Evolutionary conservation across 2,329 filamentous ascomycete genomes (phyloP).

Genomic region (Phyllosticta paracitricarpa): DNA sequence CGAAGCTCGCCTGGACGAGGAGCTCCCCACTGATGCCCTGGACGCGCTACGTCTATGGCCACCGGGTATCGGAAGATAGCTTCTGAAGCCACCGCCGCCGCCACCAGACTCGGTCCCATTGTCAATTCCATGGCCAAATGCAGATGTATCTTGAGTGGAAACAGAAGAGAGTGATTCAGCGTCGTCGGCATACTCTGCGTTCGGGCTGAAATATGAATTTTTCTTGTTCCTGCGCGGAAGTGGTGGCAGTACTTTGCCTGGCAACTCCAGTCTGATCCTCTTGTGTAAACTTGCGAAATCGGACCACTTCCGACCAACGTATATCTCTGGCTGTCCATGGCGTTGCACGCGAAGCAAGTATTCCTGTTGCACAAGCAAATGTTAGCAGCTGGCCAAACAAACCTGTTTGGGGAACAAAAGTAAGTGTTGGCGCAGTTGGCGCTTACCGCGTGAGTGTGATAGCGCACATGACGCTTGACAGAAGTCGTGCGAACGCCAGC

Average conservation of each 20-base stretch:
- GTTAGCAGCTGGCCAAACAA: neutral
- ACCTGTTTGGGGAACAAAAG: constrained; percentile 12
- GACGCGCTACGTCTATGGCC: constrained; percentile 34
- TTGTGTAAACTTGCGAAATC: constrained; percentile 78
- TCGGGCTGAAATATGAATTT: constrained; percentile 50
- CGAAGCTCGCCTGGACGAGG: constrained; percentile 13
- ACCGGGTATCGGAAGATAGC: constrained; percentile 28
- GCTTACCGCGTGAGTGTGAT: constrained; percentile 81
- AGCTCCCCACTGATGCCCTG: constrained; percentile 23
- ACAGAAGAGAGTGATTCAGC: constrained; percentile 70
- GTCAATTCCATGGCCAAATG: constrained; percentile 17
- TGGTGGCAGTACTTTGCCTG: constrained; percentile 78
- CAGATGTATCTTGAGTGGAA: constrained; percentile 55
- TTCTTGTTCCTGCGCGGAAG: constrained; percentile 88
- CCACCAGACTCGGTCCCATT: constrained; percentile 16
- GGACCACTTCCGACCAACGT: constrained; percentile 76
- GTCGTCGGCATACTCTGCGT: constrained; percentile 59
- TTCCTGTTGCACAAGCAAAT: constrained; percentile 46
- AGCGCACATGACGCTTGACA: constrained; percentile 74
- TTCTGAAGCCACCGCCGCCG: constrained; percentile 30
- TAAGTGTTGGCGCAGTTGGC: neutral
- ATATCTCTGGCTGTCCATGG: constrained; percentile 63
- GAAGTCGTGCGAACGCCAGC: constrained; percentile 74
- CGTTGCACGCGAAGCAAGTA: constrained; percentile 82
- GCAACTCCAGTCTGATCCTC: constrained; percentile 70